Evolutionary conservation across 495 filamentous ascomycete species (phyloP).

Genomic region (Recurvomyces mirabilis): DNA sequence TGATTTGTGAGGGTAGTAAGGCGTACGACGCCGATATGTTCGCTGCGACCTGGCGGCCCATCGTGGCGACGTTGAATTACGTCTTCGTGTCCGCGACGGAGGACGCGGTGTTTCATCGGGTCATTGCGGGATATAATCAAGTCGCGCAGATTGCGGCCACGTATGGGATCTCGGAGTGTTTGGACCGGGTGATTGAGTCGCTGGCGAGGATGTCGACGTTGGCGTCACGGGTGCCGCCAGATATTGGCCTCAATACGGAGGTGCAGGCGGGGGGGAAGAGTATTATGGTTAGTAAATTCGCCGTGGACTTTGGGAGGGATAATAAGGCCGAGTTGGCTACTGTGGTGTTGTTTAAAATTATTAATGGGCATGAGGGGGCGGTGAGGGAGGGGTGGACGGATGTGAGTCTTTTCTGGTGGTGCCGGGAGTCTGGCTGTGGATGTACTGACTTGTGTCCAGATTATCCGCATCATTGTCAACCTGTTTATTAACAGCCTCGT

Average conservation of each 20-base stretch:
- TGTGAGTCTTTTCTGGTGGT: constrained; percentile 43
- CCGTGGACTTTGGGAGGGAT: constrained; percentile 91
- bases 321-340: constrained; percentile 88
- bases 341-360: constrained; percentile 82
- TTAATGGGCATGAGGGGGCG: constrained; percentile 67
- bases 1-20: constrained; percentile 82
- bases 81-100: constrained; percentile 99
- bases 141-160: constrained; percentile 87
- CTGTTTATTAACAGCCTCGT: constrained; percentile 93
- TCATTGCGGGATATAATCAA: constrained; percentile 90
- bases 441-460: constrained; percentile 37
- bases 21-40: constrained; percentile 98
- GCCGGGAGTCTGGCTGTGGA: neutral
- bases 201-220: constrained; percentile 84
- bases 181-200: constrained; percentile 84
- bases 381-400: constrained; percentile 73
- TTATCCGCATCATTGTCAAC: constrained; percentile 85
- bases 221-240: constrained; percentile 59
- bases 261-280: constrained; percentile 74
- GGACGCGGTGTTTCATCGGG: constrained; percentile 87
- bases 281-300: constrained; percentile 97
- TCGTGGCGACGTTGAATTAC: constrained; percentile 89
- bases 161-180: constrained; percentile 69
- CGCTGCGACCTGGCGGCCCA: constrained; percentile 85
- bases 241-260: constrained; percentile 87